phyloP scores from a whole-genome alignment of 352 stramenopile species.

The Globisporangium middletonii region DNA sequence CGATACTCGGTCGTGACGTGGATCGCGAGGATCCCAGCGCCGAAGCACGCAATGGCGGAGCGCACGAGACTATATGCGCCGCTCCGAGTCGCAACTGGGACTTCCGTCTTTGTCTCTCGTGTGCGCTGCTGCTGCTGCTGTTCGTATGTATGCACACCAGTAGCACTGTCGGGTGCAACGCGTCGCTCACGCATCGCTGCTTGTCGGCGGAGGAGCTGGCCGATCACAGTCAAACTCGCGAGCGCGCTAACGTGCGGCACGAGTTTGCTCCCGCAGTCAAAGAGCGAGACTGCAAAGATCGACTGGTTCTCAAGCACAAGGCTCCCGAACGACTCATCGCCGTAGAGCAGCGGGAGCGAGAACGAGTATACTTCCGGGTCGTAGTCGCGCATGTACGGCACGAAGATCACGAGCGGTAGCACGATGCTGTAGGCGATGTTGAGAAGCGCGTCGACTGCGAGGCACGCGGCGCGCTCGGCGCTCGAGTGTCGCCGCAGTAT shows the following conservation, averaged over 20 bases:
- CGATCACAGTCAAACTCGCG: conserved; percentile 24
- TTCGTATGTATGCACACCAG: no score
- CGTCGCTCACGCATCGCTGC: no score
- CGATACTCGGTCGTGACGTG: no score
- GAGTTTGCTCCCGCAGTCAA: conserved; percentile 7
- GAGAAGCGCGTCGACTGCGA: conserved; percentile 15
- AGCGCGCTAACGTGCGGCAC: conserved; percentile 10
- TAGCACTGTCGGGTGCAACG: no score
- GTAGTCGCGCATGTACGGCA: conserved; percentile 25
- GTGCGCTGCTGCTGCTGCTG: no score
- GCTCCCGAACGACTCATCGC: conserved; percentile 33
- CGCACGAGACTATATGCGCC: no score
- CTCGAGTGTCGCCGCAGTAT: conserved; percentile 3
- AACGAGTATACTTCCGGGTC: conserved; percentile 28
- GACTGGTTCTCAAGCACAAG: conserved; percentile 31
- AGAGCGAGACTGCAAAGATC: conserved; percentile 8
- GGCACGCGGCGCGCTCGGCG: conserved; percentile 3
- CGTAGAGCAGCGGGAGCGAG: conserved; percentile 26
- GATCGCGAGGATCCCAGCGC: no score
- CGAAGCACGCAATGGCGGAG: no score
- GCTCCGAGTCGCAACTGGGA: no score
- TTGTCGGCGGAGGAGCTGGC: conserved; percentile 17
- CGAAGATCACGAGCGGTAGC: conserved; percentile 27
- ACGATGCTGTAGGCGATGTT: conserved; percentile 18
- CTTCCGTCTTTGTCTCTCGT: no score